A percentile compares a stretch with the other conserved stretches of the same genome.
Conservation (phyloP, 441 rosid genomes). For the Bruguiera hainesii region DNA sequence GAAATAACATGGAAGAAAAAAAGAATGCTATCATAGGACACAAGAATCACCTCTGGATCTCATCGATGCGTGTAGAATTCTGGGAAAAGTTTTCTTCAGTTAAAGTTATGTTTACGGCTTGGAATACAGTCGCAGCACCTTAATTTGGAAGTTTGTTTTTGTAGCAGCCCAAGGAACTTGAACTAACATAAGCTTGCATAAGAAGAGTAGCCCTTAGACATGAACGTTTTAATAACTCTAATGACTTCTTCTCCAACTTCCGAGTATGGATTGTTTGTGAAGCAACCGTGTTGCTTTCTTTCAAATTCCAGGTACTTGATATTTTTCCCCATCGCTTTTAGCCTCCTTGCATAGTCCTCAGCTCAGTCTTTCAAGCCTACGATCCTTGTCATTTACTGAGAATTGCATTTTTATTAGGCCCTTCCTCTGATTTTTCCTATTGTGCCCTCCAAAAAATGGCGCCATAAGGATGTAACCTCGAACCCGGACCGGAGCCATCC, state of each 20-base stretch:
- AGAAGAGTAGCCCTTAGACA: slow-evolving; percentile 13
- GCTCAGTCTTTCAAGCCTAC: slow-evolving; percentile 68
- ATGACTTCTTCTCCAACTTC: slow-evolving; percentile 33
- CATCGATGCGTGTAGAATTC: no score
- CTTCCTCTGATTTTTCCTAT: slow-evolving; percentile 65
- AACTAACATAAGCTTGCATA: no score
- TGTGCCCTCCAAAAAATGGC: slow-evolving; percentile 88
- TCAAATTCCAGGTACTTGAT: slow-evolving; percentile 54
- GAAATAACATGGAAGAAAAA: no score
- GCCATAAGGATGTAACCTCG: slow-evolving; percentile 72
- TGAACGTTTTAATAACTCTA: slow-evolving; percentile 41
- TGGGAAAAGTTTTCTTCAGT: no score
- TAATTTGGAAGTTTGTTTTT: no score
- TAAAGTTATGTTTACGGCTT: no score
- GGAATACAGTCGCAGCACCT: no score
- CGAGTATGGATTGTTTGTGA: slow-evolving; percentile 52
- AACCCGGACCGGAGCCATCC: slow-evolving; percentile 52
- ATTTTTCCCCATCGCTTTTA: slow-evolving; percentile 53
- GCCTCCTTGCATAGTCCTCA: slow-evolving; percentile 52
- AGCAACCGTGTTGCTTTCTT: slow-evolving; percentile 71
- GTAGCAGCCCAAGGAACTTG: no score
- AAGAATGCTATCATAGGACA: no score
- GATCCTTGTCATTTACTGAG: slow-evolving; percentile 8
- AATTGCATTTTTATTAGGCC: slow-evolving; percentile 47
- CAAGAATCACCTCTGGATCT: no score